A percentile compares a stretch with the other conserved stretches of the same genome.
phyloP scores from a whole-genome alignment of 768 basidiomycete genomes.

The Pulveroboletus sp. region DNA sequence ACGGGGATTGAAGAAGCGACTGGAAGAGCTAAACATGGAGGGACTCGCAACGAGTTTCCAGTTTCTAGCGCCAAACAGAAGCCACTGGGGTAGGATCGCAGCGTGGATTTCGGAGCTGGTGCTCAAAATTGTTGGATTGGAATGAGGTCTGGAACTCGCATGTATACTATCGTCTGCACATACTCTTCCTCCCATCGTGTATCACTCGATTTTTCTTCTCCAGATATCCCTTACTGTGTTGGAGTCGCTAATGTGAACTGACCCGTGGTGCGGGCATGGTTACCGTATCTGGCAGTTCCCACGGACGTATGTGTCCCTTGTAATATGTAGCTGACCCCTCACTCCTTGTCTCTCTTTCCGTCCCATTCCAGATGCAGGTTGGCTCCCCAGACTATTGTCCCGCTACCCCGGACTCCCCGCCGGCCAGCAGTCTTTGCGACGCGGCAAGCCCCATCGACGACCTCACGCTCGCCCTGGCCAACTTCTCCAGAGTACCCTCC shows the following conservation, averaged over 20 bases:
- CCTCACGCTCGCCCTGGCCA: conserved; percentile 65
- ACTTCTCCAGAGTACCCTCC: conserved; percentile 70
- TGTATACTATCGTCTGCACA: conserved; percentile 19
- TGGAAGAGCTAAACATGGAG: conserved; percentile 70
- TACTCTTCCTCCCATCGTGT: neutral
- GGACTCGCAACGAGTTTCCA: conserved; percentile 70
- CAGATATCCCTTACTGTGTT: conserved; percentile 9
- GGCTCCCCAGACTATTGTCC: conserved; percentile 31
- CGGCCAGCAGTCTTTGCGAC: conserved; percentile 47
- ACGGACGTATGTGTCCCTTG: conserved; percentile 4
- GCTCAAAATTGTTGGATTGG: conserved; percentile 43
- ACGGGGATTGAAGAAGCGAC: conserved; percentile 45
- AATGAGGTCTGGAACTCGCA: conserved; percentile 12
- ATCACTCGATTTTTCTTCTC: conserved; percentile 4
- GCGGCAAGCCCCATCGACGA: conserved; percentile 70
- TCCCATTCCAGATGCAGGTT: conserved; percentile 21
- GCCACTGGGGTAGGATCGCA: conserved; percentile 58
- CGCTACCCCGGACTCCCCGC: conserved; percentile 46
- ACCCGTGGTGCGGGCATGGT: conserved; percentile 1
- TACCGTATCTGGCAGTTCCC: conserved; percentile 18
- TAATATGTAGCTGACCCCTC: neutral
- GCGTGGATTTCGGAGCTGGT: conserved; percentile 70
- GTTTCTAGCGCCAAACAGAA: conserved; percentile 56
- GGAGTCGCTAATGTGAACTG: conserved; percentile 3
- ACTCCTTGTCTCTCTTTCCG: neutral